Evolutionary conservation across 1,284 basidiomycete species (phyloP), one percentile per base, ranked within the genome.

Genomic region (Paramarasmius palmivorus): DNA sequence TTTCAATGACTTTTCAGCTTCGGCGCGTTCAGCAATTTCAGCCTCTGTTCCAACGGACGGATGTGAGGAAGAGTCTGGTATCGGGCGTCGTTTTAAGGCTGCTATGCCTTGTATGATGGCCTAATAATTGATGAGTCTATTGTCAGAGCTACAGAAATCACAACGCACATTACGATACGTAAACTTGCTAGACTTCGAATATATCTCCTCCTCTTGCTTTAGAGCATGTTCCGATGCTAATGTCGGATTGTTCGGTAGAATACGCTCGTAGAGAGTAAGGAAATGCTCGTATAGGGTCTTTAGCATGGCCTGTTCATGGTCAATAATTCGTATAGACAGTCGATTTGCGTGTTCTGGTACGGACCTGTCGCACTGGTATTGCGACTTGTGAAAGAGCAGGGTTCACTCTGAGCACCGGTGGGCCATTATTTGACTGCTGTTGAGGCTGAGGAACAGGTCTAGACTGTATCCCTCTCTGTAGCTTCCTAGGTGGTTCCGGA

Each of bases 11-110:
- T 86, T 87, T 36, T 77, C 79, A 8, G 78, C 75, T 59, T 87
- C 86, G 29, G 70, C 71, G 15, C 86, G 84, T 12, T 75, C 74
- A 9, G 74, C 71, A 29, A 90, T 71, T 14, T 92, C 84, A 9
- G 72, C 79, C 52, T 93, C 83, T 0, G 93, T 95, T 3, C 95
- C 94, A 23, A 95, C 82, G 3, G 92, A 94, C 0, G 83, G 76
- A 63, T 93, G 88, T 1, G 77, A 73, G 19, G 80, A 61, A 1
- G 76, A 75, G 46, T 81, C 79, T 1, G 93, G 92, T 3, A 75
- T 65, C 0, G 79, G 66, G 0, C 95, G 84, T 60, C 83, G 82
- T 66, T 92, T 93, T 20, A 94, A 67, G 12, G 86, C 70, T 5
- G 85, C 86, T 49, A 90, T 80, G 49, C 84, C 85, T 46, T 80